Evolutionary conservation across 139 green algal species (phyloP).

Genomic region (Tetradesmus lagerheimii): DNA sequence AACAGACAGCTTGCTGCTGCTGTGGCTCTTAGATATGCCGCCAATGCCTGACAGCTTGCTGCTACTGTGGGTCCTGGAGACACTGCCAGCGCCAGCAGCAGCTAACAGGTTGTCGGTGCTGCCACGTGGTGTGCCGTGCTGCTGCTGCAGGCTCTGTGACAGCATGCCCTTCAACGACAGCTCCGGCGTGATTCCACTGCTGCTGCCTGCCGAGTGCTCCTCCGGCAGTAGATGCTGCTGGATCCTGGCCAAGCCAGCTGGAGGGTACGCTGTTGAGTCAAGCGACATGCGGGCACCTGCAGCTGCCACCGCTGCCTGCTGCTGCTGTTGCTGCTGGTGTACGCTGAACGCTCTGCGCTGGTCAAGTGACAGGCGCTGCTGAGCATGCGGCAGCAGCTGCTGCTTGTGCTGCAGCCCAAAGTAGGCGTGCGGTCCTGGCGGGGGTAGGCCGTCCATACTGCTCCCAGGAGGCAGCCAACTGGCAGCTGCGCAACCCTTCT

Average conservation of each 20-base stretch:
- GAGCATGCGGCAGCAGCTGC: neutral
- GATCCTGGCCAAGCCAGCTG: neutral
- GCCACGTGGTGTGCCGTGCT: neutral
- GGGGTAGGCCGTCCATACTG: neutral
- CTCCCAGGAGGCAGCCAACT: neutral
- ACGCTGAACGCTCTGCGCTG: neutral
- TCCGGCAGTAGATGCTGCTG: constrained; percentile 12
- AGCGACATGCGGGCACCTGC: constrained; percentile 6
- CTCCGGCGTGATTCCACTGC: neutral
- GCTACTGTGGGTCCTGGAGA: constrained; percentile 2
- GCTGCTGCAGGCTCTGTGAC: neutral
- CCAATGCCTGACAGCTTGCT: neutral
- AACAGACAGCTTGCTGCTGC: constrained; percentile 12
- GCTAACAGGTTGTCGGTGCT: neutral
- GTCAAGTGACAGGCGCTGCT: neutral
- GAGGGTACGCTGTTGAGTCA: neutral
- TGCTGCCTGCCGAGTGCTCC: neutral
- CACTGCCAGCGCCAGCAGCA: neutral
- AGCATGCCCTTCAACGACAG: neutral
- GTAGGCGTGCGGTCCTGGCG: neutral
- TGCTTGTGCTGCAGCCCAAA: neutral
- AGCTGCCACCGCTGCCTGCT: neutral
- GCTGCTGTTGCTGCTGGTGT: neutral
- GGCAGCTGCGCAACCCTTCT: no score
- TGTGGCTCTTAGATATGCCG: neutral